phyloP scores from a whole-genome alignment of 2,329 filamentous ascomycete species.

The Chrysosporium keratinophilum region DNA sequence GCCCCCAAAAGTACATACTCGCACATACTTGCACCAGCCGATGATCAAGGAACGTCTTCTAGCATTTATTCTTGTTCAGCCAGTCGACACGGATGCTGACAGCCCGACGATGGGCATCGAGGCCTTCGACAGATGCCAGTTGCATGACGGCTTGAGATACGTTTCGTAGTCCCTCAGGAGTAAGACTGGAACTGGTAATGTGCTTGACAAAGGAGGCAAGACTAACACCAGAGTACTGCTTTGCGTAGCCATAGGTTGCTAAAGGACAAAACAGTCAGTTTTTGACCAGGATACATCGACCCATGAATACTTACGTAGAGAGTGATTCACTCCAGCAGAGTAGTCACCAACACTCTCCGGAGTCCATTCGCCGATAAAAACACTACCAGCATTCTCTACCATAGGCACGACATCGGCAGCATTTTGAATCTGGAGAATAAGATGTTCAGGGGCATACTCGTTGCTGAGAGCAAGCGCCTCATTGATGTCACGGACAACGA shows the following conservation, averaged over 20 bases:
- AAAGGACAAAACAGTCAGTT: slow-evolving; percentile 20
- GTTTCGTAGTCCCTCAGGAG: slow-evolving; percentile 70
- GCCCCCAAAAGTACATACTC: neutral
- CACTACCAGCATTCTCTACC: slow-evolving; percentile 88
- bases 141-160: slow-evolving; percentile 89
- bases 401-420: slow-evolving; percentile 62
- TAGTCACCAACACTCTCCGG: slow-evolving; percentile 97
- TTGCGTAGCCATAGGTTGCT: slow-evolving; percentile 97
- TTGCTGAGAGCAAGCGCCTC: slow-evolving; percentile 80
- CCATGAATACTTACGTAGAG: slow-evolving; percentile 61
- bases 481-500: slow-evolving; percentile 59
- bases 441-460: slow-evolving; percentile 87
- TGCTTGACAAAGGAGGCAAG: slow-evolving; percentile 94
- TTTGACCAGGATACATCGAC: neutral
- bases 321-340: slow-evolving; percentile 95
- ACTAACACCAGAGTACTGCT: slow-evolving; percentile 97
- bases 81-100: slow-evolving; percentile 47
- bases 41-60: neutral
- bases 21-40: neutral
- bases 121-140: slow-evolving; percentile 82
- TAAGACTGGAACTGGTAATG: slow-evolving; percentile 89
- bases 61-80: slow-evolving; percentile 12
- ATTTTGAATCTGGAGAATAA: slow-evolving; percentile 80
- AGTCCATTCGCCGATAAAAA: slow-evolving; percentile 93
- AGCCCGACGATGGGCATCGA: slow-evolving; percentile 80